These are phyloP conservation scores for Fusarium guadeloupense DNA, from an alignment of 2,329 filamentous ascomycete species.

Conservation along the genomic window DNA sequence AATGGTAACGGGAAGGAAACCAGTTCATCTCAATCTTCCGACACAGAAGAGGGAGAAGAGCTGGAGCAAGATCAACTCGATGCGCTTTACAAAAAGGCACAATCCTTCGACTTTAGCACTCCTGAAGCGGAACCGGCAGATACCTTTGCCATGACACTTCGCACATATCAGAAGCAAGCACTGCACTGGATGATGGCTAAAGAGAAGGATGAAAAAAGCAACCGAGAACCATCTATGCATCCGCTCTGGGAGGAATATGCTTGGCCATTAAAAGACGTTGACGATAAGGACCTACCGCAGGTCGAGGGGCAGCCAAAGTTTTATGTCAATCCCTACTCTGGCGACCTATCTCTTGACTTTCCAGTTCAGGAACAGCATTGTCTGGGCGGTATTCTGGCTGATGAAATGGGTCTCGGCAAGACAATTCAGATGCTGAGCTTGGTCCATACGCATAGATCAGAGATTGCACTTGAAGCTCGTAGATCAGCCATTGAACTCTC, in stretches of 20 bases:
- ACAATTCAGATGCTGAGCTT: slow-evolving; percentile 98
- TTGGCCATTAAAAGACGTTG: slow-evolving; percentile 88
- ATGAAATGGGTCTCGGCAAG: slow-evolving; percentile 98
- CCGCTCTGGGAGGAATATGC: slow-evolving; percentile 95
- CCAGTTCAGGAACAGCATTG: slow-evolving; percentile 95
- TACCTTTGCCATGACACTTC: slow-evolving; percentile 82
- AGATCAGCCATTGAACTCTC: slow-evolving; percentile 41
- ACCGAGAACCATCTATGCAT: slow-evolving; percentile 86
- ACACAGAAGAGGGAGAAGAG: slow-evolving; percentile 85
- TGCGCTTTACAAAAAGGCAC: slow-evolving; percentile 91
- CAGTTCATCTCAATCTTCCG: slow-evolving; percentile 66
- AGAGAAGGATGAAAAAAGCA: slow-evolving; percentile 79
- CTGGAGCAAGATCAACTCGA: slow-evolving; percentile 96
- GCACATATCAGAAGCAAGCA: slow-evolving; percentile 95
- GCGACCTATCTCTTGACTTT: slow-evolving; percentile 90
- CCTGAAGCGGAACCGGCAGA: slow-evolving; percentile 84
- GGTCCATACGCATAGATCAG: slow-evolving; percentile 82
- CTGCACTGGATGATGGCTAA: slow-evolving; percentile 97
- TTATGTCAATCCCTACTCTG: slow-evolving; percentile 97
- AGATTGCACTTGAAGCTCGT: slow-evolving; percentile 56
- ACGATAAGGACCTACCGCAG: slow-evolving; percentile 77
- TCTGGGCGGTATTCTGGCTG: slow-evolving; percentile 89
- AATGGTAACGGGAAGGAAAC: slow-evolving; percentile 44
- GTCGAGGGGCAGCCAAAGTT: slow-evolving; percentile 77
- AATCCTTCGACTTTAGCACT: slow-evolving; percentile 94